These are phyloP conservation scores for Komagataella pseudopastoris DNA, from an alignment of 805 yeast species.

Conservation along the genomic window DNA sequence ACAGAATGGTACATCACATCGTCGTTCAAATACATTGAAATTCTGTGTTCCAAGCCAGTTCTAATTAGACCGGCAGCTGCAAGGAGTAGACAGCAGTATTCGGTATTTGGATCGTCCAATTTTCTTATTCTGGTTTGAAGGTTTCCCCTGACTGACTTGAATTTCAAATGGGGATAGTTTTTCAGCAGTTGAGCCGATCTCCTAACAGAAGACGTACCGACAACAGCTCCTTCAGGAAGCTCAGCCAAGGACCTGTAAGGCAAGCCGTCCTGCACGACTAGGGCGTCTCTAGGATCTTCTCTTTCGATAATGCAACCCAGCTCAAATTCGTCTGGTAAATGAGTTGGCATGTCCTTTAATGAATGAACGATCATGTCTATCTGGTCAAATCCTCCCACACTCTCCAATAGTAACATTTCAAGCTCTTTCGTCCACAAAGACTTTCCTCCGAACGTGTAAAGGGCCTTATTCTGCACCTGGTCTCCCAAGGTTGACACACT, in stretches of 20 bases:
- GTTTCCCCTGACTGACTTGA: constrained; percentile 81
- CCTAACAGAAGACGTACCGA: constrained; percentile 91
- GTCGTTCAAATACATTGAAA: constrained; percentile 54
- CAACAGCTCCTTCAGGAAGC: constrained; percentile 72
- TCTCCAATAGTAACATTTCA: constrained; percentile 59
- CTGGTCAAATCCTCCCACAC: constrained; percentile 48
- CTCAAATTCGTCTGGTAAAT: constrained; percentile 79
- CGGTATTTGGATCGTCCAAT: constrained; percentile 57
- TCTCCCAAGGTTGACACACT: constrained; percentile 87
- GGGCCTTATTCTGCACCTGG: constrained; percentile 69
- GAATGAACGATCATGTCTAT: constrained; percentile 89
- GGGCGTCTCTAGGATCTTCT: constrained; percentile 89
- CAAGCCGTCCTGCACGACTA: constrained; percentile 58
- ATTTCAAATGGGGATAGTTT: constrained; percentile 60
- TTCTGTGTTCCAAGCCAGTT: constrained; percentile 57
- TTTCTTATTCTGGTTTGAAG: constrained; percentile 68
- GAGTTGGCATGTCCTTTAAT: constrained; percentile 83
- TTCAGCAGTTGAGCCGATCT: constrained; percentile 83
- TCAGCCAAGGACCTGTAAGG: constrained; percentile 54
- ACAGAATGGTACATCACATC: constrained; percentile 91
- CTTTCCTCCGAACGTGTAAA: constrained; percentile 93
- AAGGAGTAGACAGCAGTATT: constrained; percentile 61
- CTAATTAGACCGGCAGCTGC: constrained; percentile 90
- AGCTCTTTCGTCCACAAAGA: constrained; percentile 93
- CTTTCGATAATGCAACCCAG: constrained; percentile 78